Percentiles rank a stretch among this genome's conserved stretches.
Conservation (phyloP, 2,329 filamentous ascomycete species). For the Penicillium sp. region DNA sequence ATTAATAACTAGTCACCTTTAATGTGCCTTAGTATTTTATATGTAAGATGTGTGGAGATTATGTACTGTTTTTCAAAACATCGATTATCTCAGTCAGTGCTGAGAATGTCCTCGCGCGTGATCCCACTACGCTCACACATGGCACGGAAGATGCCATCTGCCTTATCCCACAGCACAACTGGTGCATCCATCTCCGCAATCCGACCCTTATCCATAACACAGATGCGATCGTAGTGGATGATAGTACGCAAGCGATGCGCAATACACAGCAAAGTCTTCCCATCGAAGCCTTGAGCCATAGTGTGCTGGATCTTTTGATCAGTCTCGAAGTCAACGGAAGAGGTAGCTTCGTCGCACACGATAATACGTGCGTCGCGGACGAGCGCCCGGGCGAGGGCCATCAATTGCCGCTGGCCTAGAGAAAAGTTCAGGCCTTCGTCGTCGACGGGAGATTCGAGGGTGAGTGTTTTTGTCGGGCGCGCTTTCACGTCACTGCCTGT, state of each 20-base stretch:
- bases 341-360: constrained; percentile 94
- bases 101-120: constrained; percentile 43
- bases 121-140: constrained; percentile 93
- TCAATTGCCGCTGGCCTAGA: constrained; percentile 88
- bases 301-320: constrained; percentile 93
- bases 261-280: constrained; percentile 87
- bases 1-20: not conserved
- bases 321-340: constrained; percentile 90
- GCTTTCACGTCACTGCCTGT: constrained; percentile 43
- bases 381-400: constrained; percentile 88
- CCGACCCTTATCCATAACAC: constrained; percentile 86
- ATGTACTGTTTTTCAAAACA: not conserved
- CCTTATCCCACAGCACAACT: constrained; percentile 65
- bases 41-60: not conserved
- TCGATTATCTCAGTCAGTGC: constrained; percentile 7
- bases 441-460: constrained; percentile 78
- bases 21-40: not conserved
- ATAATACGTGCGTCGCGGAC: constrained; percentile 89
- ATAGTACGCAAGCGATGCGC: constrained; percentile 91
- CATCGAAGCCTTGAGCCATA: constrained; percentile 79
- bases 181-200: constrained; percentile 88
- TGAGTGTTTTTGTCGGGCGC: constrained; percentile 15
- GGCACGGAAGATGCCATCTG: constrained; percentile 74
- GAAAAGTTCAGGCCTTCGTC: constrained; percentile 97
- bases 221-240: constrained; percentile 90